Evolutionary conservation across 306 rosid genomes (phyloP).

Genomic region (Rosa rugosa): DNA sequence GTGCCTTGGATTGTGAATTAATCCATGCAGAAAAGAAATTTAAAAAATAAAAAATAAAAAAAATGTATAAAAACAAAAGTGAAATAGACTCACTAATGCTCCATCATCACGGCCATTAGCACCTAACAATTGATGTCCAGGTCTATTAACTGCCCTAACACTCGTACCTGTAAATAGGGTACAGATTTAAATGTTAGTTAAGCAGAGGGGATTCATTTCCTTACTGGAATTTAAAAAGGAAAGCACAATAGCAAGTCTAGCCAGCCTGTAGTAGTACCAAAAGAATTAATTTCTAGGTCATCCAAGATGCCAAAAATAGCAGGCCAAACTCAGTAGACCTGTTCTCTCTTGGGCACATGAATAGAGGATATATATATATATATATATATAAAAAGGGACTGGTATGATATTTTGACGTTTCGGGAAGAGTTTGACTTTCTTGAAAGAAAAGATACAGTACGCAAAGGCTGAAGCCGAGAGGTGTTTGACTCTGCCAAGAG

Average conservation of each 20-base stretch:
- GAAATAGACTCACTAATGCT: conserved; percentile 66
- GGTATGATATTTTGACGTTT: too few relatives aligned
- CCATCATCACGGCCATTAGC: conserved; percentile 99
- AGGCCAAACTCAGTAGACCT: background rate
- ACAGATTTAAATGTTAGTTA: conserved; percentile 1
- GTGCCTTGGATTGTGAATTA: conserved; percentile 2
- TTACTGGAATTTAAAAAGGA: background rate
- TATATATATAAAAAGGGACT: too few relatives aligned
- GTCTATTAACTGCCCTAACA: conserved; percentile 87
- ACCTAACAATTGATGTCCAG: conserved; percentile 90
- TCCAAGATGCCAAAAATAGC: background rate
- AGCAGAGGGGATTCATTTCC: background rate
- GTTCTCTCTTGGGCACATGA: background rate
- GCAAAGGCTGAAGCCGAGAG: background rate
- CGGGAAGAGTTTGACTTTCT: background rate
- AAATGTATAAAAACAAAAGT: background rate
- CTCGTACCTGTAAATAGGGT: conserved; percentile 49
- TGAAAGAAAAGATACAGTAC: background rate
- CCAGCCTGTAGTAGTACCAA: background rate
- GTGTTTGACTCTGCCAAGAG: background rate
- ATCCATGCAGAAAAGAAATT: background rate
- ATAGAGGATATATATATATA: background rate
- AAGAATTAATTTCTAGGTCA: background rate
- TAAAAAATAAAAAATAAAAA: background rate
- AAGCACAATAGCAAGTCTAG: background rate